phyloP scores from a whole-genome alignment of 345 rosid species.

The Syzygium oleosum region DNA sequence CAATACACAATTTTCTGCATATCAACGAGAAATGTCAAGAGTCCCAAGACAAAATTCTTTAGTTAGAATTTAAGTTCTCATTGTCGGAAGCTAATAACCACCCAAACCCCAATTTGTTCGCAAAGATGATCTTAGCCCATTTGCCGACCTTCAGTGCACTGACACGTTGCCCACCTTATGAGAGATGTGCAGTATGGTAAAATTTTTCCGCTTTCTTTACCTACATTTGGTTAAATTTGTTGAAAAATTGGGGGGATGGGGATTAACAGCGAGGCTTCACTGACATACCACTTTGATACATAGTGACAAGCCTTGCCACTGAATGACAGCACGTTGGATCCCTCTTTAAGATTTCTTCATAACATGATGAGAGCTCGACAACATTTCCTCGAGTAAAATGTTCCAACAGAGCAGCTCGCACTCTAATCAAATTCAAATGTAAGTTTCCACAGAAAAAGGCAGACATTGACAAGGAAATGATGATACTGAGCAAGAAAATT shows the following conservation, averaged over 20 bases:
- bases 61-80: neutral
- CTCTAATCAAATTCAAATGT: constrained; percentile 27
- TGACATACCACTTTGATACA: constrained; percentile 45
- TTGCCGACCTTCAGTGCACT: neutral
- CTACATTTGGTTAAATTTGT: neutral
- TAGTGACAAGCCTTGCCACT: constrained; percentile 46
- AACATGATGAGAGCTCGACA: constrained; percentile 28
- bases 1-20: neutral
- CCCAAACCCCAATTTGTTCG: neutral
- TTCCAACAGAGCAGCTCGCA: constrained; percentile 52
- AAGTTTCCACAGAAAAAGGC: neutral
- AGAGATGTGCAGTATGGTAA: neutral
- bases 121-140: neutral
- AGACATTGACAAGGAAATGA: neutral
- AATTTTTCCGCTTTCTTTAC: neutral
- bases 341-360: constrained; percentile 58
- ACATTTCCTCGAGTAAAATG: constrained; percentile 30
- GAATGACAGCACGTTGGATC: constrained; percentile 58
- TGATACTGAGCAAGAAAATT: neutral
- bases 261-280: neutral
- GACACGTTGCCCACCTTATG: neutral
- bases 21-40: neutral
- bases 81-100: neutral
- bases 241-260: neutral
- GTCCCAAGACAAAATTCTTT: neutral